Conservation (phyloP, 2,329 filamentous ascomycete genomes). For the Fusarium camptoceras region DNA sequence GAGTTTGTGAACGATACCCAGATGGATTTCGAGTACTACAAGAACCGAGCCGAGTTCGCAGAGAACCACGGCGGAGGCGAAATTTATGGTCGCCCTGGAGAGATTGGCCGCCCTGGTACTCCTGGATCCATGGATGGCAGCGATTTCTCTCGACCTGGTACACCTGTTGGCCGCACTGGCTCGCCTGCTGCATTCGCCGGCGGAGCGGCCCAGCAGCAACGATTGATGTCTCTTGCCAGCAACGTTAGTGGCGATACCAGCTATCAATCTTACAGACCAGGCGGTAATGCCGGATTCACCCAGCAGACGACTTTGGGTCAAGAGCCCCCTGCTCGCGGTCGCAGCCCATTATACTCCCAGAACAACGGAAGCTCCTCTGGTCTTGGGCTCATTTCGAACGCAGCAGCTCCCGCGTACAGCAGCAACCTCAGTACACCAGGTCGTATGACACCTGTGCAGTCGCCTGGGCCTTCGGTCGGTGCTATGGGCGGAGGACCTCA, state of each 20-base stretch:
- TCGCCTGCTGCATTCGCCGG: constrained; percentile 51
- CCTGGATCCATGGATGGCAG: constrained; percentile 65
- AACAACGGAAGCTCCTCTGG: constrained; percentile 66
- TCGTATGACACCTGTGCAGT: constrained; percentile 42
- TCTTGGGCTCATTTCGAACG: constrained; percentile 65
- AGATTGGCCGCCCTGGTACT: constrained; percentile 71
- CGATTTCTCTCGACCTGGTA: constrained; percentile 63
- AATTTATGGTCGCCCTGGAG: constrained; percentile 69
- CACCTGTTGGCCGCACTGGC: constrained; percentile 53
- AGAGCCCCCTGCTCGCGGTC: constrained; percentile 50
- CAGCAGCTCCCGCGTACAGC: constrained; percentile 62
- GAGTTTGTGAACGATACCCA: constrained; percentile 89
- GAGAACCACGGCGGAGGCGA: constrained; percentile 86
- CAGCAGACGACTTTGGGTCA: constrained; percentile 40
- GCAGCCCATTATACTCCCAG: constrained; percentile 62
- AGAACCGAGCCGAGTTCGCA: constrained; percentile 87
- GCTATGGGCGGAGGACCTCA: constrained; percentile 68
- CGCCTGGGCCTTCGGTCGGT: constrained; percentile 59
- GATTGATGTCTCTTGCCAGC: constrained; percentile 44
- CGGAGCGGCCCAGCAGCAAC: constrained; percentile 41
- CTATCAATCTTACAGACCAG: constrained; percentile 48
- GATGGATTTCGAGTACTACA: constrained; percentile 92
- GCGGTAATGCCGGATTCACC: constrained; percentile 36
- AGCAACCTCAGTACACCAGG: constrained; percentile 45
- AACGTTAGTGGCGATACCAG: constrained; percentile 46